phyloP scores from a whole-genome alignment of 352 stramenopile genomes.

The Plasmopara halstedii region DNA sequence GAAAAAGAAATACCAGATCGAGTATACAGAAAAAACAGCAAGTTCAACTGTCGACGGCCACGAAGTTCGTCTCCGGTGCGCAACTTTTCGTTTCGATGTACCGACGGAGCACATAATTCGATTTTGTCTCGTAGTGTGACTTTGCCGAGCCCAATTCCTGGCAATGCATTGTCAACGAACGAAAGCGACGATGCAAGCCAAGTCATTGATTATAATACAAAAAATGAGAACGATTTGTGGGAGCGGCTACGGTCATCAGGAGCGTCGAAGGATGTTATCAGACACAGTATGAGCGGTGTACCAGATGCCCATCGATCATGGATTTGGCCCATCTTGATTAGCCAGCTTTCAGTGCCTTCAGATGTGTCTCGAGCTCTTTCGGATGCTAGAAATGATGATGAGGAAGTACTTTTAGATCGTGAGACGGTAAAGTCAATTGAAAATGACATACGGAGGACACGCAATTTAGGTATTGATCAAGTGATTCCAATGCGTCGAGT shows the following conservation, averaged over 20 bases:
- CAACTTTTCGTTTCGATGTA: slow-evolving; percentile 36
- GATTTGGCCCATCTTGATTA: slow-evolving; percentile 69
- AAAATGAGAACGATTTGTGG: slow-evolving; percentile 37
- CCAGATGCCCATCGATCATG: slow-evolving; percentile 57
- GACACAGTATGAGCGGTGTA: slow-evolving; percentile 43
- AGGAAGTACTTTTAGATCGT: slow-evolving; percentile 43
- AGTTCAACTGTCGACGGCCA: slow-evolving; percentile 64
- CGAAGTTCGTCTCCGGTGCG: slow-evolving; percentile 50
- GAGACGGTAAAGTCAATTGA: slow-evolving; percentile 76
- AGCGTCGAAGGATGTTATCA: slow-evolving; percentile 23
- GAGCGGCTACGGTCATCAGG: slow-evolving; percentile 28
- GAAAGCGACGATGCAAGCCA: slow-evolving; percentile 16
- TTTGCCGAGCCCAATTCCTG: slow-evolving; percentile 46
- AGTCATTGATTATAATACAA: slow-evolving; percentile 15
- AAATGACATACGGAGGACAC: slow-evolving; percentile 68
- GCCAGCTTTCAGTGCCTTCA: slow-evolving; percentile 25
- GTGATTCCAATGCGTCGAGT: slow-evolving; percentile 53
- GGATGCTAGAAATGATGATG: slow-evolving; percentile 21
- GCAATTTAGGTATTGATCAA: slow-evolving; percentile 48
- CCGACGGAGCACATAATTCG: slow-evolving; percentile 24
- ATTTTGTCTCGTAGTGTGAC: slow-evolving; percentile 45
- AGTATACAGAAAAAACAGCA: slow-evolving; percentile 60
- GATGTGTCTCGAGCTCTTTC: slow-evolving; percentile 31
- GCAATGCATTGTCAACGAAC: slow-evolving; percentile 33
- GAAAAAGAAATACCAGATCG: slow-evolving; percentile 64